Evolutionary conservation across 1,284 basidiomycete genomes (phyloP).

Genomic region (Ganoderma multipileum): DNA sequence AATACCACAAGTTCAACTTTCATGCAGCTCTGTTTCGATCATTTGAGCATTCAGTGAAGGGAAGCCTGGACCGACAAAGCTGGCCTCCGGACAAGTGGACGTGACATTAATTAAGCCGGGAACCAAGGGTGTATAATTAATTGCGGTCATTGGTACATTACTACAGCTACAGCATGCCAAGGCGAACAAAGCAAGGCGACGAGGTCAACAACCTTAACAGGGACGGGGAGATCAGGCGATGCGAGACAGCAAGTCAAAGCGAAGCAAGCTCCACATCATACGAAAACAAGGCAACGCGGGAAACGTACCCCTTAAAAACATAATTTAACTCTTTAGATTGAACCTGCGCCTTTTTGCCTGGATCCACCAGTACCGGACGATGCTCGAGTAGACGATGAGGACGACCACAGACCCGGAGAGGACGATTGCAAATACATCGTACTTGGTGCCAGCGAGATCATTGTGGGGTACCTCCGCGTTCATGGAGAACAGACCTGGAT

Average conservation of each 20-base stretch:
- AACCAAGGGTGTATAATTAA: not conserved
- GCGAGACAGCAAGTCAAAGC: not conserved
- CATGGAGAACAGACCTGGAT: constrained; percentile 64
- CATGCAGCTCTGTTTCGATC: no score
- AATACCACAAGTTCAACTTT: no score
- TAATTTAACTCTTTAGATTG: not conserved
- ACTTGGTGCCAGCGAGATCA: constrained; percentile 29
- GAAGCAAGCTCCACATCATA: not conserved
- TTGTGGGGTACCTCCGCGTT: constrained; percentile 39
- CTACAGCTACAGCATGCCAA: constrained; percentile 2
- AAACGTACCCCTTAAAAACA: not conserved
- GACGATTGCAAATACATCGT: constrained; percentile 57
- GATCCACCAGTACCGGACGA: constrained; percentile 68
- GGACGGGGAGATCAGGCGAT: no score
- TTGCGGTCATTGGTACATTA: not conserved
- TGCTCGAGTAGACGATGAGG: constrained; percentile 44
- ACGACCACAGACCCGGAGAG: constrained; percentile 50
- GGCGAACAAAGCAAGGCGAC: not conserved
- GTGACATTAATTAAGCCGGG: not conserved
- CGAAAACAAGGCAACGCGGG: not conserved
- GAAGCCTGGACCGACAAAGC: no score
- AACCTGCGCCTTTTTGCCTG: constrained; percentile 48
- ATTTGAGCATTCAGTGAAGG: no score
- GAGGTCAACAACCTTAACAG: not conserved
- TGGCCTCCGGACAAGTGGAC: no score